Evolutionary conservation across 176 grass and related monocot genomes (phyloP).

Genomic region (Thinopyrum elongatum): DNA sequence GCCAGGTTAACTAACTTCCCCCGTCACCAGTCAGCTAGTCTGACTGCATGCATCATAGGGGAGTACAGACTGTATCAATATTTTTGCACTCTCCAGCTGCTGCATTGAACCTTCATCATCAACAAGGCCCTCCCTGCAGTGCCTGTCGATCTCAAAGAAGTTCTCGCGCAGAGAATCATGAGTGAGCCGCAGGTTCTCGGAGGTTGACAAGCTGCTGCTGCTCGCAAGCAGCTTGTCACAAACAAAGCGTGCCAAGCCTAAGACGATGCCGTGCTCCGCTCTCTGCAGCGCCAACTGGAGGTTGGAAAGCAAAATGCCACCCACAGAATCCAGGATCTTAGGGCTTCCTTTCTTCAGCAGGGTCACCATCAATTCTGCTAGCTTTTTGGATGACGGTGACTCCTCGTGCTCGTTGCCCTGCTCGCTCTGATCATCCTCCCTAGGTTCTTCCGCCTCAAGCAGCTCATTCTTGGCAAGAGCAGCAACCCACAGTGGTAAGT

Average conservation of each 20-base stretch:
- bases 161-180: slow-evolving; percentile 40
- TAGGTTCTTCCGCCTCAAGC: slow-evolving; percentile 33
- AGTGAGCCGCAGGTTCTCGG: slow-evolving; percentile 49
- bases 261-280: slow-evolving; percentile 40
- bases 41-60: slow-evolving; percentile 28
- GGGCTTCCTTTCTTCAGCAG: slow-evolving; percentile 79
- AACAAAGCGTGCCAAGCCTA: slow-evolving; percentile 62
- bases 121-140: slow-evolving; percentile 34
- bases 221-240: slow-evolving; percentile 62
- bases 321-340: slow-evolving; percentile 60
- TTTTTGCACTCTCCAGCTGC: slow-evolving; percentile 55
- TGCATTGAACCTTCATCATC: slow-evolving; percentile 35
- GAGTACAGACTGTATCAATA: slow-evolving; percentile 58
- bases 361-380: slow-evolving; percentile 53
- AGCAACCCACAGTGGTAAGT: slow-evolving; percentile 69
- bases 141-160: slow-evolving; percentile 45
- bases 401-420: slow-evolving; percentile 1
- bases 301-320: slow-evolving; percentile 46
- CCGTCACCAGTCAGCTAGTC: not conserved
- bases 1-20: not conserved
- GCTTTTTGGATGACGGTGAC: slow-evolving; percentile 46
- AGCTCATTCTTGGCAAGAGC: slow-evolving; percentile 60
- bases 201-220: not conserved
- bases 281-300: slow-evolving; percentile 37
- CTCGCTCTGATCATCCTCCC: slow-evolving; percentile 35